These are phyloP conservation scores for Cladorrhinum sp. DNA, from an alignment of 2,329 filamentous ascomycete genomes.

Conservation along the genomic window DNA sequence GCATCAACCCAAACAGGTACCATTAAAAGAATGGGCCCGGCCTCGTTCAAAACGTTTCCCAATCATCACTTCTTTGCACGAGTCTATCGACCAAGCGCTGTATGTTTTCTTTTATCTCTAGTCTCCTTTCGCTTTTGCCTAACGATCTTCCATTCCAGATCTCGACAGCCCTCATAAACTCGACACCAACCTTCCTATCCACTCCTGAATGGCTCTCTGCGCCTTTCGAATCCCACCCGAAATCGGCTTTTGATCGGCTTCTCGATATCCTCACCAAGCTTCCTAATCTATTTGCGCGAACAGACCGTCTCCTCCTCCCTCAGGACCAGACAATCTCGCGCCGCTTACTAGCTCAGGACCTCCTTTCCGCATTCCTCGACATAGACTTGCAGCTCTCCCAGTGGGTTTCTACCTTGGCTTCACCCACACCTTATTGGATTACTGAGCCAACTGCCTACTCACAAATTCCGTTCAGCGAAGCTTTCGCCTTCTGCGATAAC, in stretches of 20 bases:
- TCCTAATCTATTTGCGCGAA: constrained; percentile 45
- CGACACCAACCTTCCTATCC: constrained; percentile 50
- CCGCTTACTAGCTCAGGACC: constrained; percentile 44
- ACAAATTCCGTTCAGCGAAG: constrained; percentile 43
- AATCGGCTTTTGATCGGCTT: constrained; percentile 49
- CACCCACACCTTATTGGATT: constrained; percentile 37
- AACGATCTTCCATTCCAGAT: constrained; percentile 34
- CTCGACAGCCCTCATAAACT: constrained; percentile 47
- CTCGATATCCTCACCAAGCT: constrained; percentile 49
- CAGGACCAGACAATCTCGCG: constrained; percentile 41
- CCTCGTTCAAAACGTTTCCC: constrained; percentile 49
- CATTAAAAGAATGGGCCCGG: constrained; percentile 44
- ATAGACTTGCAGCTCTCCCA: constrained; percentile 47
- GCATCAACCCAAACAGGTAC: constrained; percentile 34
- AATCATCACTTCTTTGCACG: constrained; percentile 57
- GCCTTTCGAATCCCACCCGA: constrained; percentile 52
- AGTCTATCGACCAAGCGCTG: constrained; percentile 51
- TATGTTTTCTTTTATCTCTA: constrained; percentile 34
- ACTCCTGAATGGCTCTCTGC: constrained; percentile 48
- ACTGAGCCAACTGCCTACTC: constrained; percentile 21
- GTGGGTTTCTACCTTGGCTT: constrained; percentile 37
- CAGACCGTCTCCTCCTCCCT: constrained; percentile 42
- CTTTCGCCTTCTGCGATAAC: constrained; percentile 44
- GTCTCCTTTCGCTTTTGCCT: background rate
- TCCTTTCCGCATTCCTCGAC: constrained; percentile 46